Conservation (phyloP, 139 green algal species). For the Chlorella sp. region DNA sequence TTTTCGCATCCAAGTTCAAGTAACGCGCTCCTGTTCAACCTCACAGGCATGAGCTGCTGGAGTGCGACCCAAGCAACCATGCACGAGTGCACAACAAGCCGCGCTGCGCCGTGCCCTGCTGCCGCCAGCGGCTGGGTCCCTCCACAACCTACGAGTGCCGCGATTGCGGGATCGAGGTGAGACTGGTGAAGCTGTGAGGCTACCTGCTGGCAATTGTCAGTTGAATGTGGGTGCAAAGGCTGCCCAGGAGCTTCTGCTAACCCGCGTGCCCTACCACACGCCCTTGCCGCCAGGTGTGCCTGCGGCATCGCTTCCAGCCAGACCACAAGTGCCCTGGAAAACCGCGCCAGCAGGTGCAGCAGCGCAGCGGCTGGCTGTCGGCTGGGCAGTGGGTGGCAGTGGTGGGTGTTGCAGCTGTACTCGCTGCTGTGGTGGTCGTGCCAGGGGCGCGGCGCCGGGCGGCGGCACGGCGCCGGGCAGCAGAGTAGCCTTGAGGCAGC, state of each 20-base stretch:
- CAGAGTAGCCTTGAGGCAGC: too few relatives aligned
- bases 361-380: too few relatives aligned
- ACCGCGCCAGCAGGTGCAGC: too few relatives aligned
- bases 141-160: constrained; percentile 79
- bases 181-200: too few relatives aligned
- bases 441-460: too few relatives aligned
- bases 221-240: too few relatives aligned
- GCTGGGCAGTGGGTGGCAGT: neutral
- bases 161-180: constrained; percentile 33
- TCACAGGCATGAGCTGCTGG: constrained; percentile 24
- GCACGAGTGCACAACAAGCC: constrained; percentile 74
- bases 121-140: constrained; percentile 74
- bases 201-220: too few relatives aligned
- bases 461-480: too few relatives aligned
- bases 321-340: constrained; percentile 71
- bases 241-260: too few relatives aligned
- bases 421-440: neutral
- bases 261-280: too few relatives aligned
- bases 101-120: constrained; percentile 65
- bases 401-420: neutral
- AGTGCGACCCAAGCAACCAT: constrained; percentile 79
- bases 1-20: too few relatives aligned
- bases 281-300: constrained; percentile 56
- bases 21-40: too few relatives aligned
- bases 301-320: constrained; percentile 69